Conservation (phyloP, 1,284 basidiomycete genomes). For the Hymenochaete sp. region DNA sequence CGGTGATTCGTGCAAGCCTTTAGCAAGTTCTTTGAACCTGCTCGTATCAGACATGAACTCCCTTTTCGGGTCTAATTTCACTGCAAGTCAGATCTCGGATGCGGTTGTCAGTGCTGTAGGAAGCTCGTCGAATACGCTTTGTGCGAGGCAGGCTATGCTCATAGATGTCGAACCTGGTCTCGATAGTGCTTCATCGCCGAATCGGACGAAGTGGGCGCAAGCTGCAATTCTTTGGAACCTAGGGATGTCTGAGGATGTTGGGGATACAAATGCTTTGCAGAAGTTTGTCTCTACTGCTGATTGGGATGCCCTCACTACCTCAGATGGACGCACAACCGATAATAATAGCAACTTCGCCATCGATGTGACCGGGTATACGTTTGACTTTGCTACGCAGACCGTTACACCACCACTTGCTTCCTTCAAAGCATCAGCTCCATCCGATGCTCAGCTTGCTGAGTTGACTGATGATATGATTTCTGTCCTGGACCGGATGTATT, state of each 20-base stretch:
- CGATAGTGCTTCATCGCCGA: constrained; percentile 32
- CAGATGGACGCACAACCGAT: constrained; percentile 35
- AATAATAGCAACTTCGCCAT: constrained; percentile 31
- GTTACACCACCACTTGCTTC: constrained; percentile 35
- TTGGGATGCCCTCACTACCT: constrained; percentile 34
- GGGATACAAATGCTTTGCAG: constrained; percentile 33
- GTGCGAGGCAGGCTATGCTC: constrained; percentile 42
- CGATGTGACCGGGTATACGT: constrained; percentile 41
- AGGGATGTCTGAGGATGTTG: constrained; percentile 39
- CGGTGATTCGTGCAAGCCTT: constrained; percentile 37
- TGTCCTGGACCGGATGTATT: constrained; percentile 50
- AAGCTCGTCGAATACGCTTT: constrained; percentile 32
- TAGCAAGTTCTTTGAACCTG: constrained; percentile 43
- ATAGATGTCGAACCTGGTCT: constrained; percentile 48
- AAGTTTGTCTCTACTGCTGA: constrained; percentile 38
- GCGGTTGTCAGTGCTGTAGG: constrained; percentile 44
- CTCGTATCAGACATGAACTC: constrained; percentile 42
- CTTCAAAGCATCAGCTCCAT: constrained; percentile 41
- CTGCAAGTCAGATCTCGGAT: constrained; percentile 34
- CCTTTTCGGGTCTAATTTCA: constrained; percentile 42
- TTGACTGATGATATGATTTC: constrained; percentile 32
- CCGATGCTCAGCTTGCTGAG: constrained; percentile 35
- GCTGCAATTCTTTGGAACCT: constrained; percentile 52
- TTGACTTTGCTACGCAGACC: constrained; percentile 50
- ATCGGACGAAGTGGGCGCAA: constrained; percentile 49